Evolutionary conservation across 2,329 filamentous ascomycete genomes (phyloP), one percentile per base, ranked within the genome.

Genomic region (Paecilomyces sp.): DNA sequence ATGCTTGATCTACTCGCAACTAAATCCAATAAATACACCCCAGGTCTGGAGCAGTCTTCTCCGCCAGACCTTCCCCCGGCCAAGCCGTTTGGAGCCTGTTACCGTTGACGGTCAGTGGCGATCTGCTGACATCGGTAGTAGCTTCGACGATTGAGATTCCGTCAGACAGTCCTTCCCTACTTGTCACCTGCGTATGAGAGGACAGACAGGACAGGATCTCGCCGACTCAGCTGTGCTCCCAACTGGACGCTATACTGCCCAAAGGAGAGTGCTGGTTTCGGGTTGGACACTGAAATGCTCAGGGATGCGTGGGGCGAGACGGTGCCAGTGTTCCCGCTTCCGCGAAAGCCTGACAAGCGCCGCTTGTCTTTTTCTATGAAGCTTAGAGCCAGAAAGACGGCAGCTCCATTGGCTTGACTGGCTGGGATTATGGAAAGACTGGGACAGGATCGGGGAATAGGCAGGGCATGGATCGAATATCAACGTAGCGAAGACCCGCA

Each of bases 281-380:
- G 24, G 51, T 53, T 53, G 51, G 28, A 53, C 24, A 25, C 51
- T 53, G 51, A 28, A 11, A 53, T 53, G 51, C 28, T 53, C 28
- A 25, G 51, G 28, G 22, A 53, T 30, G 51, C 51, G 51, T 53
- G 51, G 51, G 51, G 51, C 51, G 24, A 53, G 51, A 53, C 51
- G 51, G 51, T 30, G 51, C 51, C 51, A 25, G 11, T 24, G 51
- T 24, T 28, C 51, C 51, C 51, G 51, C 51, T 53, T 53, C 51
- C 51, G 51, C 51, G 51, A 53, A 30, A 53, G 51, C 51, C 51
- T 53, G 51, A n/a, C 51, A 53, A 53, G 51, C 51, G 51, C 51
- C 24, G 24, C 28, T n/a, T 18, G 12, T 53, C 13, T 25, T 30
- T 25, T 25, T 28, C 22, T 53, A 53, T 53, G 51, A 53, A 22